Base-by-base conservation (phyloP, 2,329 filamentous ascomycete genomes). In the Fusarium incarnatum region DNA sequence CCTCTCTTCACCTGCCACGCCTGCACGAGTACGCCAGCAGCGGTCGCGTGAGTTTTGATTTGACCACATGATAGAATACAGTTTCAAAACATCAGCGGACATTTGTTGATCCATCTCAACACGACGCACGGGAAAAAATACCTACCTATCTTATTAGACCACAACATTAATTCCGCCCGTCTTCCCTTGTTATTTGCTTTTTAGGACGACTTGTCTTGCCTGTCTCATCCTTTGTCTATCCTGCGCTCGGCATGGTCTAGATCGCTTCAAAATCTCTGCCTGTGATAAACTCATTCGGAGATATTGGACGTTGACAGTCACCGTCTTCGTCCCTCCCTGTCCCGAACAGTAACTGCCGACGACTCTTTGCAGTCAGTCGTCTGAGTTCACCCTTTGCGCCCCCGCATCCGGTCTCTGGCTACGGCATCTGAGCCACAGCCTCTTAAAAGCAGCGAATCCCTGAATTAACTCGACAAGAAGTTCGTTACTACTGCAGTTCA, bases 11-110 rank as follows among this genome's bases (percentile, higher is more conserved):
- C 49, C 68, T 71, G 68, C 68, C 68, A 71, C 67, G 67, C 67
- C 56, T 68, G 37, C 55, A 60, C 55, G 54, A 68, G 67, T 68
- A 47, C 68, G 42, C 67, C 52, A 50, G 47, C 47, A 55, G 27
- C 55, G 58, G 63, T 72, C 73, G 70, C 72, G 73, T 75, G 73
- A 72, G 68, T 57, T 61, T 69, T 53, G 59, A 48, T 68, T 60
- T 48, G 56, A 58, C 67, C 73, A 74, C 70, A 68, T 75, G 73
- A 75, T 72, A 71, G 57, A 53, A 47, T 47, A 58, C 57, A 55
- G 46, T 40, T 42, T 23, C 40, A 46, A 46, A 52, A 20, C 10
- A 46, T 37, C 53, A 23, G 25, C 63, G 63, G 63, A 55, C 42
- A 60, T 66, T 66, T 66, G 37, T 66, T 66, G 61, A 66, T 66